phyloP scores from a whole-genome alignment of 2,329 filamentous ascomycete species.

The Colletotrichum brevisporum region DNA sequence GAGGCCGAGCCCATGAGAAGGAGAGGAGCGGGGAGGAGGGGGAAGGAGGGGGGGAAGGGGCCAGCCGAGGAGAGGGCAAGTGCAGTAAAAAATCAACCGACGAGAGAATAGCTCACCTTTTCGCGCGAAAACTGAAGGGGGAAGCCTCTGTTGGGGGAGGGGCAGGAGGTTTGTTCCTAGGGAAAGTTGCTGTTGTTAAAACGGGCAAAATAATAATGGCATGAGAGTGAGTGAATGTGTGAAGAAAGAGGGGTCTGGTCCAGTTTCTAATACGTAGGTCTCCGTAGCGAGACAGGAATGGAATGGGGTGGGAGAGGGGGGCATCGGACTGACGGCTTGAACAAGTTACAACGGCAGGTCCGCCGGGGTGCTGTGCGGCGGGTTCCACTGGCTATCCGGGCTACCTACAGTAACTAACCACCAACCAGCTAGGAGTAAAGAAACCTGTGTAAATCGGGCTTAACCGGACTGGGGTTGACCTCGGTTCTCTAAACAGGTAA shows the following conservation, averaged over 20 bases:
- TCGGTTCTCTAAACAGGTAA: no score
- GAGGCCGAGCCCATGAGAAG: background rate
- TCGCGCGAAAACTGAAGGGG: conserved; percentile 31
- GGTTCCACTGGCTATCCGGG: no score
- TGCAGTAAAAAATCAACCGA: conserved; percentile 6
- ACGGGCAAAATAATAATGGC: conserved; percentile 29
- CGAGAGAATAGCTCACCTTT: conserved; percentile 31
- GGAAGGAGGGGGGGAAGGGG: background rate
- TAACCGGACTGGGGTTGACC: no score
- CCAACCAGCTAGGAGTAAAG: no score
- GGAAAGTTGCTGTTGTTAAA: conserved; percentile 31
- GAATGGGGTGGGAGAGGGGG: background rate
- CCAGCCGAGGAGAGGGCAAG: conserved; percentile 3
- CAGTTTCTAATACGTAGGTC: conserved; percentile 3
- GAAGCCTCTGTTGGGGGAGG: conserved; percentile 10
- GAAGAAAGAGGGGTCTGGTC: conserved; percentile 38
- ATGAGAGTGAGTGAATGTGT: conserved; percentile 17
- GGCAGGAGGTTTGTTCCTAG: conserved; percentile 20
- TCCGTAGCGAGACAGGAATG: conserved; percentile 12
- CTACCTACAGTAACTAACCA: no score
- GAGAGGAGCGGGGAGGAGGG: background rate
- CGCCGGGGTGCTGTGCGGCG: no score
- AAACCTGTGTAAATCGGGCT: no score
- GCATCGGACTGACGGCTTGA: background rate
- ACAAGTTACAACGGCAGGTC: no score